Conservation (phyloP, 176 grass and related monocot species). For the Leersia perrieri region DNA sequence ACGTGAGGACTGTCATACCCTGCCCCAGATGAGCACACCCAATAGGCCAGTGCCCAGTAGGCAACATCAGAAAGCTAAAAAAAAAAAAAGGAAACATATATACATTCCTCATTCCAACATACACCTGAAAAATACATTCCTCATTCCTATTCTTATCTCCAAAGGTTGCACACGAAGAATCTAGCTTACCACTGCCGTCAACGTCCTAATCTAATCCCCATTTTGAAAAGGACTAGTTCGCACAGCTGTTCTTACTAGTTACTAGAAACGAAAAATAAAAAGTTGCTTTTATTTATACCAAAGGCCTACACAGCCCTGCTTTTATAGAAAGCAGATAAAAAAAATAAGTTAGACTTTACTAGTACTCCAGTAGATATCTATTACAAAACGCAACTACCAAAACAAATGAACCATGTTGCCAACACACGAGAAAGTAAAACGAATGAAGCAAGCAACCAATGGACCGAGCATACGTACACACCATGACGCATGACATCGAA, state of each 20-base stretch:
- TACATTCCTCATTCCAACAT: not conserved
- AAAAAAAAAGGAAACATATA: not conserved
- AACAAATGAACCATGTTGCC: not conserved
- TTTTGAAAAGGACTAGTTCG: not conserved
- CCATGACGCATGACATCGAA: not conserved
- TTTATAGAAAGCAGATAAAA: not conserved
- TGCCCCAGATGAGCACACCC: not conserved
- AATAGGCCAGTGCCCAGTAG: not conserved
- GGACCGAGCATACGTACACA: not conserved
- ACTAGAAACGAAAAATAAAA: not conserved
- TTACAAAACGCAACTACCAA: not conserved
- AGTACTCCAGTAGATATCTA: not conserved
- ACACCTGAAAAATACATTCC: not conserved
- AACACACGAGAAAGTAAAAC: not conserved
- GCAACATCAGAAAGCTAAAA: not conserved
- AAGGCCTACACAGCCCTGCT: not conserved
- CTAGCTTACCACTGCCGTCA: conserved; percentile 17
- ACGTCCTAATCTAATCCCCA: conserved; percentile 27
- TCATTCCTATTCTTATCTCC: not conserved
- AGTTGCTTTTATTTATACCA: not conserved
- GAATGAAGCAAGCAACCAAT: not conserved
- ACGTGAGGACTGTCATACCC: not conserved
- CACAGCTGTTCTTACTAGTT: not conserved
- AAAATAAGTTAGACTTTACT: not conserved
- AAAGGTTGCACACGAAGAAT: conserved; percentile 9